phyloP scores from a whole-genome alignment of 805 yeast genomes.

The Helenozyma rhizophorensis region DNA sequence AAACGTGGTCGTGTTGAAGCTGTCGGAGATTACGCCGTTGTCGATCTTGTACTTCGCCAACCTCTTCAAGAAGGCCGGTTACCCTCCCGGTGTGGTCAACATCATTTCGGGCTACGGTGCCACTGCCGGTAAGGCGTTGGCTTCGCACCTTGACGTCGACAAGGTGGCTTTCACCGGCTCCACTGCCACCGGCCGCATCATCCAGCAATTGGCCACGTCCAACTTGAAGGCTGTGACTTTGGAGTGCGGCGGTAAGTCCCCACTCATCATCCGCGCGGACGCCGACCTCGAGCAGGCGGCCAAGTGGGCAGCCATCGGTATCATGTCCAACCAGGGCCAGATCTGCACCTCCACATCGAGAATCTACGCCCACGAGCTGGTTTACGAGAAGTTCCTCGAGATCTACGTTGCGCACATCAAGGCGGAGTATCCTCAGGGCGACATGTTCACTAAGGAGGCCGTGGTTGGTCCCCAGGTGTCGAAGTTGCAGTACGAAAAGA shows the following conservation, averaged over 20 bases:
- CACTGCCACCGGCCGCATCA: conserved; percentile 60
- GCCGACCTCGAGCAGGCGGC: conserved; percentile 63
- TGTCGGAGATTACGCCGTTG: conserved; percentile 74
- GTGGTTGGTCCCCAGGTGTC: conserved; percentile 64
- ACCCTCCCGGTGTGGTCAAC: conserved; percentile 75
- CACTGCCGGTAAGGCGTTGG: conserved; percentile 64
- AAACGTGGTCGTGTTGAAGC: conserved; percentile 65
- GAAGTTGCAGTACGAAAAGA: conserved; percentile 51
- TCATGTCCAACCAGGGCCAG: conserved; percentile 64
- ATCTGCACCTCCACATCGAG: conserved; percentile 67
- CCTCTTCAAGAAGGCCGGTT: conserved; percentile 59
- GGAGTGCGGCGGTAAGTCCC: conserved; percentile 75
- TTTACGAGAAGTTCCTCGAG: conserved; percentile 51
- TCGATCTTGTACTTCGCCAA: conserved; percentile 59
- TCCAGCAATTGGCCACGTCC: conserved; percentile 57
- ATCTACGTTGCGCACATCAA: conserved; percentile 43
- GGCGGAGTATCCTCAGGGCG: conserved; percentile 51
- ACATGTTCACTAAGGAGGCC: conserved; percentile 43
- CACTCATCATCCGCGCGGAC: conserved; percentile 57
- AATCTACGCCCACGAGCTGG: conserved; percentile 51
- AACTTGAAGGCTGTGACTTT: conserved; percentile 62
- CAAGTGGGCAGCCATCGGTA: conserved; percentile 64
- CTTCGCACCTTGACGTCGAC: conserved; percentile 53
- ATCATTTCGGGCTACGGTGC: conserved; percentile 67
- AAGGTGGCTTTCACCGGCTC: conserved; percentile 66